Conservation (phyloP, 768 basidiomycete species). For the Hypholoma fasciculare region DNA sequence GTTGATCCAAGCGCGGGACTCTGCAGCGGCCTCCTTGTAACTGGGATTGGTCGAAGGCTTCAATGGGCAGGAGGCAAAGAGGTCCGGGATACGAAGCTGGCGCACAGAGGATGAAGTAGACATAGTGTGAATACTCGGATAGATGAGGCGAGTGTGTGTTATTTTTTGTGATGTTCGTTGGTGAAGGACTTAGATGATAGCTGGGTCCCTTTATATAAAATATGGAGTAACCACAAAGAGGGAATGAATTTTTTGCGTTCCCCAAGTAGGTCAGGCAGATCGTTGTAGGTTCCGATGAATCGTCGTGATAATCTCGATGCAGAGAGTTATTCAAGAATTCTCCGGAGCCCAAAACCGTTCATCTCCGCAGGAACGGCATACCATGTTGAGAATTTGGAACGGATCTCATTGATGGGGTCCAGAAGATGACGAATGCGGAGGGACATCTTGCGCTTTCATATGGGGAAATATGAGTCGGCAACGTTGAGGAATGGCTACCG, state of each 20-base stretch:
- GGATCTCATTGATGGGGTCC: constrained; percentile 23
- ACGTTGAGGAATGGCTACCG: background rate
- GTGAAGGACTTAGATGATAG: background rate
- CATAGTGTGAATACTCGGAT: constrained; percentile 14
- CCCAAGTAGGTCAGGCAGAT: constrained; percentile 23
- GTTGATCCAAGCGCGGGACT: constrained; percentile 64
- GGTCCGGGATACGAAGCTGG: constrained; percentile 57
- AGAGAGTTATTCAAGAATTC: constrained; percentile 30
- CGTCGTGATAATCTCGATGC: constrained; percentile 19
- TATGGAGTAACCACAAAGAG: background rate
- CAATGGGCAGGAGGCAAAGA: constrained; percentile 47
- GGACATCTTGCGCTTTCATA: background rate
- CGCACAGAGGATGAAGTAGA: constrained; percentile 21
- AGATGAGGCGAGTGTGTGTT: constrained; percentile 12
- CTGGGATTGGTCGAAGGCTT: constrained; percentile 54
- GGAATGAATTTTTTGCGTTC: background rate
- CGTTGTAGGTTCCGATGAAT: constrained; percentile 29
- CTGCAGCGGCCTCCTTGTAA: constrained; percentile 53
- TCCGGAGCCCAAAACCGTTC: constrained; percentile 22
- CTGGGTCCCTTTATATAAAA: constrained; percentile 16
- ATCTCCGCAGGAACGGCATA: constrained; percentile 28
- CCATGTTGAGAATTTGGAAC: constrained; percentile 25
- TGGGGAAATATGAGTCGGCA: background rate
- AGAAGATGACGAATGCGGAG: constrained; percentile 10
- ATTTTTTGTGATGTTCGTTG: constrained; percentile 10